phyloP scores from a whole-genome alignment of 305 asterid species.

The Andrographis paniculata region DNA sequence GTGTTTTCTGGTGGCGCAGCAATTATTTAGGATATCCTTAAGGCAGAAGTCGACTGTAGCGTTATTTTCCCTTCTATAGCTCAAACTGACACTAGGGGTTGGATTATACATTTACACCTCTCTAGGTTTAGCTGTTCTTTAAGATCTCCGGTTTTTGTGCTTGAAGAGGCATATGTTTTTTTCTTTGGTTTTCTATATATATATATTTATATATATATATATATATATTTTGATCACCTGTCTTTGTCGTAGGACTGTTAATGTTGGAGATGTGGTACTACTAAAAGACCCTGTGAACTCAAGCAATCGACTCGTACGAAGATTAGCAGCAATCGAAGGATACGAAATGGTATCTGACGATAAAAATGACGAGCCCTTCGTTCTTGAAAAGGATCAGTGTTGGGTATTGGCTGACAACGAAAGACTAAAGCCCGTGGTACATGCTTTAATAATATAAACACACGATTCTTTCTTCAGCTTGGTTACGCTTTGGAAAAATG shows the following conservation, averaged over 20 bases:
- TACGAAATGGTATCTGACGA: conserved; percentile 78
- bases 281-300: conserved; percentile 62
- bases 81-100: no score
- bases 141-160: no score
- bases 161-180: not conserved
- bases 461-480: no score
- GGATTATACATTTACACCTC: no score
- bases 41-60: no score
- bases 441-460: no score
- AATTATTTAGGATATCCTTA: no score
- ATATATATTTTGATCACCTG: conserved; percentile 15
- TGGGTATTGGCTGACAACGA: conserved; percentile 85
- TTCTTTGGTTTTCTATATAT: not conserved
- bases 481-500: no score
- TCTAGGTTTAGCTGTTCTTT: no score
- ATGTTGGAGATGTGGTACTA: conserved; percentile 78
- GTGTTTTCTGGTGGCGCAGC: no score
- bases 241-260: conserved; percentile 40
- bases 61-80: no score
- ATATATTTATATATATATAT: no score
- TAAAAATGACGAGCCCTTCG: conserved; percentile 75
- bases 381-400: conserved; percentile 68
- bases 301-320: conserved; percentile 62
- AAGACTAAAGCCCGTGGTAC: conserved; percentile 60
- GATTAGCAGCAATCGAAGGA: conserved; percentile 80